Conservation (phyloP, 257 asterid genomes). For the Solanum neorickii region DNA sequence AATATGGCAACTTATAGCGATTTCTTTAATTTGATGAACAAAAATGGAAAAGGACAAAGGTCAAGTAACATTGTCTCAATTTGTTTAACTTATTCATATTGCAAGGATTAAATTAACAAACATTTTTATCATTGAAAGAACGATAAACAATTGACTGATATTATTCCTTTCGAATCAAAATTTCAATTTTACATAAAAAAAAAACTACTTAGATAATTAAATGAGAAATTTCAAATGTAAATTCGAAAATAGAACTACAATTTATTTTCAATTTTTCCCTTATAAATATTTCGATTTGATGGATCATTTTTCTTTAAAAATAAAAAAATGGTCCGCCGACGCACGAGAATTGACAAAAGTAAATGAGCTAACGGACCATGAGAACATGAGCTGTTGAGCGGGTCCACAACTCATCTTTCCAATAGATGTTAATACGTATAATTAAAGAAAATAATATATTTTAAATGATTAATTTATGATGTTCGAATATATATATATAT, state of each 20-base stretch:
- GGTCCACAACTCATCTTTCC: not conserved
- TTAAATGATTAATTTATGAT: not conserved
- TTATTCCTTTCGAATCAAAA: not conserved
- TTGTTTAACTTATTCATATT: not conserved
- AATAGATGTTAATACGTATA: not conserved
- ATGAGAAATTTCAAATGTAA: too few relatives aligned
- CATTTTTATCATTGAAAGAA: not conserved
- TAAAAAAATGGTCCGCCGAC: not conserved
- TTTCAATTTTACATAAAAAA: not conserved
- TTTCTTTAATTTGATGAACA: too few relatives aligned
- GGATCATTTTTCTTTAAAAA: not conserved
- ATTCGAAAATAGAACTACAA: too few relatives aligned
- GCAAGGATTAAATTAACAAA: accelerated
- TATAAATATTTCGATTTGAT: not conserved
- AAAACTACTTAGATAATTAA: not conserved
- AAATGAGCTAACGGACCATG: not conserved
- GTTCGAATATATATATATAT: not conserved
- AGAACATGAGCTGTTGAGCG: not conserved
- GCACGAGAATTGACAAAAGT: not conserved
- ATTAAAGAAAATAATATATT: not conserved
- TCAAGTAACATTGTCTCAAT: too few relatives aligned
- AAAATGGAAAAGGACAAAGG: too few relatives aligned
- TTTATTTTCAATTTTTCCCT: not conserved
- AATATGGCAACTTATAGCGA: not conserved
- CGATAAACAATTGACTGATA: not conserved